Percentiles rank a stretch among this genome's conserved stretches.
These are phyloP conservation scores for Diplocarpon rosae DNA, from an alignment of 2,329 filamentous ascomycete genomes.

Conservation along the genomic window DNA sequence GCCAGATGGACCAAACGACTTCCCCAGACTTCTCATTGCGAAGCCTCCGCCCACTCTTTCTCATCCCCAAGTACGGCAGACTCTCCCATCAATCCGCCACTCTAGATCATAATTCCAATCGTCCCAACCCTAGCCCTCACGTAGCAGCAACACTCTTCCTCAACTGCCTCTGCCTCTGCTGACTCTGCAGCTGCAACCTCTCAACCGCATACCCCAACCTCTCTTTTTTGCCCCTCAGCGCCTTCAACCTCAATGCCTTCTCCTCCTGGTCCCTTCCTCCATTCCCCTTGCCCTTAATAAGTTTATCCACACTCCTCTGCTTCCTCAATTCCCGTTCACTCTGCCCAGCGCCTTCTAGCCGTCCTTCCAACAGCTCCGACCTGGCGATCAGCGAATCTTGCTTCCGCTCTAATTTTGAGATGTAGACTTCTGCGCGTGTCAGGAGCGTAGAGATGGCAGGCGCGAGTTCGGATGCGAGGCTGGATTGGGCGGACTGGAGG, in stretches of 20 bases:
- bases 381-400: slow-evolving; percentile 55
- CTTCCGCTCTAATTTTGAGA: slow-evolving; percentile 55
- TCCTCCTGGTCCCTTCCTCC: slow-evolving; percentile 15
- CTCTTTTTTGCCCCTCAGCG: slow-evolving; percentile 58
- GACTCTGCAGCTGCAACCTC: slow-evolving; percentile 53
- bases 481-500: slow-evolving; percentile 51
- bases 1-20: too few relatives aligned
- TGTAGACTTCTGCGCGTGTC: slow-evolving; percentile 47
- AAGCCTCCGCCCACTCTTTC: too few relatives aligned
- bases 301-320: slow-evolving; percentile 31
- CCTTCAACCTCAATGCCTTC: slow-evolving; percentile 39
- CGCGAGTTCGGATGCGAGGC: slow-evolving; percentile 57
- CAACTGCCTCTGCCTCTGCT: slow-evolving; percentile 57
- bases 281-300: slow-evolving; percentile 18
- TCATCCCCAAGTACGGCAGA: too few relatives aligned
- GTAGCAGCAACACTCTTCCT: slow-evolving; percentile 58
- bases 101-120: too few relatives aligned
- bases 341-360: slow-evolving; percentile 36
- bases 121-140: not conserved
- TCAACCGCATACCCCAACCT: slow-evolving; percentile 60
- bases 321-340: slow-evolving; percentile 31
- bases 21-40: too few relatives aligned
- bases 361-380: slow-evolving; percentile 53
- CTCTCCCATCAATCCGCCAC: too few relatives aligned
- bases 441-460: slow-evolving; percentile 59